A percentile compares a stretch with the other conserved stretches of the same genome.
Conservation (phyloP, 768 basidiomycete species). For the Clitopilus hobsonii region DNA sequence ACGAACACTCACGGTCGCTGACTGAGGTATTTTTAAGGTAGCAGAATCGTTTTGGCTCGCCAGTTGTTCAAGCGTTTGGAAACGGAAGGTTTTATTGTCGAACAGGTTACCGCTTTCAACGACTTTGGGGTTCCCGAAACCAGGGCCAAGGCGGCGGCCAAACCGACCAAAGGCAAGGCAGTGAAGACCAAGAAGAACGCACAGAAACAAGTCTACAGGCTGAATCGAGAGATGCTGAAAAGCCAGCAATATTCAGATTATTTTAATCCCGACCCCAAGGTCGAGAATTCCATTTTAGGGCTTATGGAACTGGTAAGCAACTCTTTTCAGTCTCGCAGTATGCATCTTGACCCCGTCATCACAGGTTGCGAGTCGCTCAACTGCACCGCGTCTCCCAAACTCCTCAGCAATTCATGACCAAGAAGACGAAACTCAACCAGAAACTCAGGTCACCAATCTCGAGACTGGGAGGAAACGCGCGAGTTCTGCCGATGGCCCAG, state of each 20-base stretch:
- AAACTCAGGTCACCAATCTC: conserved; percentile 23
- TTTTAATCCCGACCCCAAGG: conserved; percentile 56
- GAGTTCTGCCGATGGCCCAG: conserved; percentile 14
- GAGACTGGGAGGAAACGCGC: conserved; percentile 24
- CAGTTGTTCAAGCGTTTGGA: conserved; percentile 69
- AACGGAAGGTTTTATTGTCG: conserved; percentile 50
- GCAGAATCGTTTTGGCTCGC: conserved; percentile 46
- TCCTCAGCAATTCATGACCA: not conserved
- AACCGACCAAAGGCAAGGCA: conserved; percentile 36
- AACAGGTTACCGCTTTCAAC: conserved; percentile 18
- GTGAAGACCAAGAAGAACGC: conserved; percentile 42
- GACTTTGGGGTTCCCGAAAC: conserved; percentile 45
- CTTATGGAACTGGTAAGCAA: conserved; percentile 50
- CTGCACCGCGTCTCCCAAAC: not conserved
- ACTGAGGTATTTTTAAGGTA: conserved; percentile 31
- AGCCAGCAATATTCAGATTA: conserved; percentile 57
- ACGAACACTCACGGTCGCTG: not conserved
- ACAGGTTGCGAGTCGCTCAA: too few relatives aligned
- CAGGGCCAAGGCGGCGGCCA: conserved; percentile 22
- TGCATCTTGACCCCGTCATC: too few relatives aligned
- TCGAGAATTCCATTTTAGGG: conserved; percentile 60
- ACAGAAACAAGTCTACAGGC: conserved; percentile 54
- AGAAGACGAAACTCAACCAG: conserved; percentile 19
- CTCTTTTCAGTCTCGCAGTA: too few relatives aligned
- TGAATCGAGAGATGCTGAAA: conserved; percentile 43